Base-by-base conservation (phyloP, 208 protist genomes). In the Leptomonas pyrrhocoris region DNA sequence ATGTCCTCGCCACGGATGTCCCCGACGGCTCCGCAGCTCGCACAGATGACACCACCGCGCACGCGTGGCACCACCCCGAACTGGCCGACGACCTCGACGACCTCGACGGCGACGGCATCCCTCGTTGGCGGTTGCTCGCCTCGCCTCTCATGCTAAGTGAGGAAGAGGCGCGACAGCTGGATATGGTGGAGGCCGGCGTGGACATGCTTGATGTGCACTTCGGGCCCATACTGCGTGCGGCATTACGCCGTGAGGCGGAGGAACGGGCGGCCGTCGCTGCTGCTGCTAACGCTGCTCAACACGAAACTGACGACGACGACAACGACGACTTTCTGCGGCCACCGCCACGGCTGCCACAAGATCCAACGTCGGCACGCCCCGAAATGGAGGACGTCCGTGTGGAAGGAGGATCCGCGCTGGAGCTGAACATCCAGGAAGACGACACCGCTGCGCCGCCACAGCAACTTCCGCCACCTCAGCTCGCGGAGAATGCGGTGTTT, bases 401-500 rank as follows among this genome's bases (percentile, higher is more conserved):
- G 23, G 36, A 8, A 6, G 43, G 1, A 6, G 43, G 16, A 16
- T 1, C 21, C 27, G 1, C 4, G 58, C 31, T 8, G 7, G 54
- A 45, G 0, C 4, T 21, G 11, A 27, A 40, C 16, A 13, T 6
- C n/a, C 5, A 8, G 21, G 16, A n/a, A n/a, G n/a, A n/a, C 28
- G 8, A 36, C 30, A 13, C 21, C 50, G 62, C 36, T 49, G 15
- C 63, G 9, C 36, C 72, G 30, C 2, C 34, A 38, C 34, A 38
- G 21, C 51, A 42, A 0, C 31, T 66, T 31, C 71, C 30, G 38
- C 53, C 51, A 21, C 53, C 28, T 28, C 54, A 43, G 21, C 38
- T 28, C 0, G 38, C 61, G 30, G 51, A 72, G 51, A 58, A 49
- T 16, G 56, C 66, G 2, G 63, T 75, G 2, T 59, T 78, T 0